Base-by-base conservation (phyloP, 2,329 filamentous ascomycete genomes). In the Tolypocladium nubicola region DNA sequence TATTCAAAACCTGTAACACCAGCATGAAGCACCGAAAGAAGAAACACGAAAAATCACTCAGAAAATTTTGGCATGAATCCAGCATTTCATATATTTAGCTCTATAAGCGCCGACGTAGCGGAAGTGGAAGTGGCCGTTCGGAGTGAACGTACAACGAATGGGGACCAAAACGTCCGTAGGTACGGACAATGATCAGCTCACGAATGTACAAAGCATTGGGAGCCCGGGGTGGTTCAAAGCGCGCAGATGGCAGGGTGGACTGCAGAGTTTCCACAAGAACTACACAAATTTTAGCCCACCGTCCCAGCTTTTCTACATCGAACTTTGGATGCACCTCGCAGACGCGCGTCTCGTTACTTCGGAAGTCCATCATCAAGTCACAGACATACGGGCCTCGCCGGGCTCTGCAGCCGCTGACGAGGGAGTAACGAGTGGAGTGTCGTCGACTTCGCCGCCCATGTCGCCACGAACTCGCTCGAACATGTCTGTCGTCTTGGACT, bases 401-500 rank as follows among this genome's bases (percentile, higher is more conserved):
- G 78, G 73, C 54, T 82, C 77, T 59, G 81, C 82, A 60, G 77
- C 67, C 70, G 75, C 61, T 66, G 76, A 69, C 50, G 81, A 74
- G 41, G 79, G 79, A 38, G 84, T 77, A 21, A 93, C 85, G 33
- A 95, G 79, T 41, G 90, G 90, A 49, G 76, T 74, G 56, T 91
- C 86, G 69, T 96, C 91, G 41, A 85, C 85, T 68, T 96, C 90
- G 41, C 87, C 82, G n/a, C 91, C 92, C 69, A 97, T 80, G 63
- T 97, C 93, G 59, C 89, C 90, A 63, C 91, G 87, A 39, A 99
- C 92, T 67, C 92, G 89, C 74, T 97, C 93, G 71, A 96, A 97
- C 81, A 97, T 96, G 72, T 96, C 93, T 37, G 89, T 96, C 26
- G 90, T 92, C 79, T 97, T 97, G 60, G 90, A 96, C 78, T 99